Conservation (phyloP, 306 rosid species). For the Lablab purpureus region DNA sequence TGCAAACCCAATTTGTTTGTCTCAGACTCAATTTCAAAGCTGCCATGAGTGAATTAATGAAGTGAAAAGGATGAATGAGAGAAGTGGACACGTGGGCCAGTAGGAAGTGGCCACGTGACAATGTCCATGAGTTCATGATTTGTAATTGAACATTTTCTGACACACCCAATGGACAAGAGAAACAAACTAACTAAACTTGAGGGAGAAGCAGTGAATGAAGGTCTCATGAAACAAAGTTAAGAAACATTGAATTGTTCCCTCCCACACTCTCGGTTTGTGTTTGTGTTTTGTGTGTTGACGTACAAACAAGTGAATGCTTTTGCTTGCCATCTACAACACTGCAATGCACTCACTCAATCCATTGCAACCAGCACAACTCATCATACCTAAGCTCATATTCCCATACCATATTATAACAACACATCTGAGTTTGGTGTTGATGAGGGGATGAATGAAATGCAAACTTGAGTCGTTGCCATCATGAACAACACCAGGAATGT, state of each 20-base stretch:
- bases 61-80: background rate
- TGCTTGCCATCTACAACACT: slow-evolving; percentile 45
- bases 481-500: slow-evolving; percentile 55
- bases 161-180: background rate
- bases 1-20: background rate
- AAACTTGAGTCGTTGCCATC: background rate
- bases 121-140: background rate
- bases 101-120: slow-evolving; percentile 19
- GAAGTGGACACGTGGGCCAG: background rate
- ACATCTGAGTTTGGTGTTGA: slow-evolving; percentile 6
- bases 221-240: background rate
- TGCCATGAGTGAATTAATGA: background rate
- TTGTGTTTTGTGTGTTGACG: slow-evolving; percentile 12
- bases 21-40: background rate
- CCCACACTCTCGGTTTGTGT: slow-evolving; percentile 24
- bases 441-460: background rate
- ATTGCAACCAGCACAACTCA: background rate
- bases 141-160: slow-evolving; percentile 21
- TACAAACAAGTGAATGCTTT: slow-evolving; percentile 40
- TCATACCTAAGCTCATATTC: background rate
- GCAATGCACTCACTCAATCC: background rate
- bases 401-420: background rate
- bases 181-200: background rate
- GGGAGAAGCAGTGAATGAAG: background rate
- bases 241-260: slow-evolving; percentile 12